Evolutionary conservation across 768 basidiomycete species (phyloP), one percentile per base, ranked within the genome.

Genomic region (Lentinula detonsa): DNA sequence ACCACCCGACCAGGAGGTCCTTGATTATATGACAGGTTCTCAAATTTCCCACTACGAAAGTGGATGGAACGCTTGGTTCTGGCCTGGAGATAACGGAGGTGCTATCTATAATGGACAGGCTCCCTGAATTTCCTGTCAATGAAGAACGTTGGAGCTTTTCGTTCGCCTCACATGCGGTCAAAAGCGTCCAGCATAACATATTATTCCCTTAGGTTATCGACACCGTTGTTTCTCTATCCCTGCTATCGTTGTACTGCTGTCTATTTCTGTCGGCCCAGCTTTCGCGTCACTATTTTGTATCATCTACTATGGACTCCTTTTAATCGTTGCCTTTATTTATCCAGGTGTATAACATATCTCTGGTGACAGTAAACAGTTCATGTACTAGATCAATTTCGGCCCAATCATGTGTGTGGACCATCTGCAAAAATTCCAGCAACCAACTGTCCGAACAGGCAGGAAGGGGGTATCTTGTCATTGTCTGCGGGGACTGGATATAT

Each of bases 1-100:
- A 18, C 40, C 55, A n/a, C 57, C 48, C 45, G 43, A 46, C 33
- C 45, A 34, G 16, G 45, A 46, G 13, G 46, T 35, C 8, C 23
- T 46, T 50, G 57, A 59, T 46, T 59, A 48, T 45, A 59, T 59
- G 57, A 40, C 21, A 35, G 57, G 48, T 33, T 40, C 57, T 39
- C 57, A 59, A 49, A 34, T 50, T 45, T 59, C 57, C 46, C 57
- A 59, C 35, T 59, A 59, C 23, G 57, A 59, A 37, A 59, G 57
- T 59, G 45, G 43, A 16, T 60, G 59, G 39, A 60, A 60, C 18
- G 45, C 59, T n/a, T 60, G 59, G 59, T 60, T 60, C 11, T 60
- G 59, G 59, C 59, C 59, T 16, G 59, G 59, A 40, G 59, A 60
- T 31, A 16, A 35, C 10, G 31, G 35, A 35, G 39, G 18, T 13